Evolutionary conservation across 257 asterid genomes (phyloP), one percentile per base, ranked within the genome.

Genomic region (Nicotiana paniculata): DNA sequence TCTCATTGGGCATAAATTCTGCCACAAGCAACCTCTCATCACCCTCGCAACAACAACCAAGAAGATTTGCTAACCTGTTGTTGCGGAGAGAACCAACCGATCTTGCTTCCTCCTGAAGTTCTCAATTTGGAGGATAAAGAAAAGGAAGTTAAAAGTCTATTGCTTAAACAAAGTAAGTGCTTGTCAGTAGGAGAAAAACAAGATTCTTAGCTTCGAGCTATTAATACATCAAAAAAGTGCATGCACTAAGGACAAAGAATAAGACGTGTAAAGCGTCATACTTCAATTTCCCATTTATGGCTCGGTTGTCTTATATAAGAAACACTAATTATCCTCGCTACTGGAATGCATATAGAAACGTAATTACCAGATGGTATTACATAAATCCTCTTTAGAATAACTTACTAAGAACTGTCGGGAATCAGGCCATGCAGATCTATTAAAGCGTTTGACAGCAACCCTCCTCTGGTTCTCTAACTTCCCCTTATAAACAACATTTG

Each of bases 1-100:
- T 95, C 91, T 95, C 99, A 72, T 92, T 89, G 83, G 99, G 96
- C 99, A 95, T 95, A 87, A 93, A 95, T 82, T 95, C 99, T 48
- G 99, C 97, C 81, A 93, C 91, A 55, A 95, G 96, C 85, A 95
- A 86, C 90, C 99, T 92, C 89, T 95, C 99, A 51, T 93, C 96
- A 58, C 99, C 99, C 87, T 95, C 99, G 78, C 93, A 93, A 90
- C 99, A 93, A 88, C 97, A 95, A 81, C 99, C 99, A 28, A 95
- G 93, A 85, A 95, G 87, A 87, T 95, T 95, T 18, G 93, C 99
- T 87, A 95, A 82, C 85, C 92, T 89, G 18, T 87, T 65, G 89
- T 90, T 93, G 82, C 99, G 90, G 75, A 95, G 97, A 87, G 89
- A 98, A 76, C 99, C 99, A 85, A 95, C 99, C 69, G 93, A 86